phyloP scores from a whole-genome alignment of 805 yeast genomes.

The Jamesozyma rosinii region DNA sequence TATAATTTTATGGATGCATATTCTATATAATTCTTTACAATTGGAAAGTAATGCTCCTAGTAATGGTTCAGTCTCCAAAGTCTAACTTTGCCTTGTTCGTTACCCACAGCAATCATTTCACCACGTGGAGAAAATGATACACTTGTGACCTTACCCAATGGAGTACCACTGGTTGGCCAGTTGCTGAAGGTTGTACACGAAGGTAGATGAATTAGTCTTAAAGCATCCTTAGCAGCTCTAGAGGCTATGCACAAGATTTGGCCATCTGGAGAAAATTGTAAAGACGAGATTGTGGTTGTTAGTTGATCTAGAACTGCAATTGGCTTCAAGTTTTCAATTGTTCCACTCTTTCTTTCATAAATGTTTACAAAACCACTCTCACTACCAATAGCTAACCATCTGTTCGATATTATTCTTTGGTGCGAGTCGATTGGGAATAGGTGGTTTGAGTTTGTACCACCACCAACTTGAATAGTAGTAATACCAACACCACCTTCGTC shows the following conservation, averaged over 20 bases:
- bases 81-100: conserved; percentile 82
- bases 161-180: conserved; percentile 97
- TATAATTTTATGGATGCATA: too few relatives aligned
- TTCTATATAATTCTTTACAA: too few relatives aligned
- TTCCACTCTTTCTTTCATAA: conserved; percentile 48
- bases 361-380: conserved; percentile 82
- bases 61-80: conserved; percentile 85
- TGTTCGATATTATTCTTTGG: conserved; percentile 32
- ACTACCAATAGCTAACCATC: conserved; percentile 85
- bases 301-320: too few relatives aligned
- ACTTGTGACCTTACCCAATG: conserved; percentile 85
- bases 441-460: conserved; percentile 32
- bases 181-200: conserved; percentile 77
- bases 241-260: conserved; percentile 82
- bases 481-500: conserved; percentile 83
- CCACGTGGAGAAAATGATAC: conserved; percentile 70
- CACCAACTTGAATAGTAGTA: conserved; percentile 68
- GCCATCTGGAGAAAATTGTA: too few relatives aligned
- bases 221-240: conserved; percentile 74
- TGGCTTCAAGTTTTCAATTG: conserved; percentile 1
- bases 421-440: conserved; percentile 17
- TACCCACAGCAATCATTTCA: conserved; percentile 81
- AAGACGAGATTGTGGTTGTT: too few relatives aligned
- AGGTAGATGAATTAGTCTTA: conserved; percentile 80
- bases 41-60: conserved; percentile 25